Conservation (phyloP, 1,139 yeast genomes). For the Pichia sp. region DNA sequence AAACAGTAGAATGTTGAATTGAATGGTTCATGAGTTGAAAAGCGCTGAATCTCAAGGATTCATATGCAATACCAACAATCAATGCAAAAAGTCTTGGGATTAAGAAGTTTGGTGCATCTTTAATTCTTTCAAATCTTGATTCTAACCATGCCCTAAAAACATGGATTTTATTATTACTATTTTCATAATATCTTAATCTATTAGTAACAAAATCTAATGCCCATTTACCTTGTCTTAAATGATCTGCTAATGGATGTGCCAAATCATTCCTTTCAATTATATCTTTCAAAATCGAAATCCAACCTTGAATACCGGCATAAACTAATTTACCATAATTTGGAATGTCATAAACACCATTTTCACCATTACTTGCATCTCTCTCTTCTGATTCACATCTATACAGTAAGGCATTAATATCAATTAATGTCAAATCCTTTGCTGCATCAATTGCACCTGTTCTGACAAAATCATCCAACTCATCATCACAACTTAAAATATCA, state of each 20-base stretch:
- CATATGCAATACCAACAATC: conserved; percentile 73
- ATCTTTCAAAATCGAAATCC: conserved; percentile 64
- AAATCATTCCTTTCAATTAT: conserved; percentile 67
- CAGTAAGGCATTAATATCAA: conserved; percentile 68
- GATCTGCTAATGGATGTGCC: conserved; percentile 77
- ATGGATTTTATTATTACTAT: conserved; percentile 12
- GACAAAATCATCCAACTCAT: conserved; percentile 55
- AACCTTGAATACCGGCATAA: conserved; percentile 91
- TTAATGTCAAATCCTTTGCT: conserved; percentile 49
- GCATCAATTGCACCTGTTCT: conserved; percentile 74
- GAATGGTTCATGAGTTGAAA: conserved; percentile 48
- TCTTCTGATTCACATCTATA: conserved; percentile 86
- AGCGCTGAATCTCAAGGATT: conserved; percentile 67
- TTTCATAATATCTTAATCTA: conserved; percentile 53
- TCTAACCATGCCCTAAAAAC: conserved; percentile 64
- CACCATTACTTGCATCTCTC: conserved; percentile 67
- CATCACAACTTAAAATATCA: conserved; percentile 48
- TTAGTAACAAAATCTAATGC: conserved; percentile 71
- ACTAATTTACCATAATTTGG: conserved; percentile 70
- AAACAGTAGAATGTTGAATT: conserved; percentile 58
- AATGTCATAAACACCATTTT: conserved; percentile 63
- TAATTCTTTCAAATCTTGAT: conserved; percentile 58
- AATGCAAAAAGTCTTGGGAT: conserved; percentile 84
- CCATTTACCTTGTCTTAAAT: conserved; percentile 82
- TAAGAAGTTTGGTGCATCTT: conserved; percentile 66